Evolutionary conservation across 768 basidiomycete species (phyloP), one percentile per base, ranked within the genome.

Genomic region (Rhodotorula babjevae): DNA sequence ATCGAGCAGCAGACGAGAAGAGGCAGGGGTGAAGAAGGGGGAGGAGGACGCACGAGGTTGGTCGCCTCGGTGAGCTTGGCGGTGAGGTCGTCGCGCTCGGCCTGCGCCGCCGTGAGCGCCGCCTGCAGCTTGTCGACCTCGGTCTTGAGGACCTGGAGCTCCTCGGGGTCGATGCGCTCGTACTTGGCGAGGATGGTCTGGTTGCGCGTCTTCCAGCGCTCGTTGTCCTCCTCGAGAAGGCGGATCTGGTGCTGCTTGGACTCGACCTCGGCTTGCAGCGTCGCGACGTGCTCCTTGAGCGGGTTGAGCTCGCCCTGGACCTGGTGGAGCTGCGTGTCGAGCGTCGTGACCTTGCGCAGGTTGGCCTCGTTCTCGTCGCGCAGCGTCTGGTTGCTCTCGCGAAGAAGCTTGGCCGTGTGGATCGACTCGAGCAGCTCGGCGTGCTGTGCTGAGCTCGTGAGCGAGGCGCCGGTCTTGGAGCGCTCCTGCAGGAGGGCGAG

Each of bases 351-450:
- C 56, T 87, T 88, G 80, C 88, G 90, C 36, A 85, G 80, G 72
- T 90, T 84, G n/a, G 83, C 84, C 72, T 91, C 90, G 74, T 85
- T 87, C 67, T 93, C 91, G 46, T 88, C 84, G 68, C 92, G 87
- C 1, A 94, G 84, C 3, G 90, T 92, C 0, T 88, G 87, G 78
- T 94, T 94, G 82, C 91, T 92, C 81, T 94, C 92, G 50, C 91
- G 87, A 5, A 93, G 82, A 65, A 94, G 86, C 67, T 91, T 92
- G 71, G 92, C 84, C 74, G 93, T 90, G 73, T 91, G 90, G 81
- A 93, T 92, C 72, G 89, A 85, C 80, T 92, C 90, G 61, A 93
- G 83, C 63, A 93, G 86, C 78, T 93, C 91, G 25, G 87, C 86
- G 72, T 93, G 92, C 76, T 93, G 90, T 5, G 88, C 84, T 47